Evolutionary conservation across 2,329 filamentous ascomycete species (phyloP).

Genomic region (Calonectria hawksworthii): DNA sequence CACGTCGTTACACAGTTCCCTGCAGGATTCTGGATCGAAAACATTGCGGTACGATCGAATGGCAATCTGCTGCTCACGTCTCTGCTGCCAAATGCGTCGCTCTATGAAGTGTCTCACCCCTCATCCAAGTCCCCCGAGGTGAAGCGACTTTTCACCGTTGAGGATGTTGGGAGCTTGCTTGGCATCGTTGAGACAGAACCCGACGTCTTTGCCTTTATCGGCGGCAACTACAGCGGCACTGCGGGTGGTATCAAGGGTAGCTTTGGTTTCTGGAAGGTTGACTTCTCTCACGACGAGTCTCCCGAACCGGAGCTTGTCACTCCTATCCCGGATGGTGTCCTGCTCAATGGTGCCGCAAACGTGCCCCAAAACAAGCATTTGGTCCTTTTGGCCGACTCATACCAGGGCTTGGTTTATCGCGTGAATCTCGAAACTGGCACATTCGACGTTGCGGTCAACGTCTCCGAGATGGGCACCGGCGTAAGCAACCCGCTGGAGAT

Average conservation of each 20-base stretch:
- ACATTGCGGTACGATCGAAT: conserved; percentile 2
- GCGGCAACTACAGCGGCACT: not conserved
- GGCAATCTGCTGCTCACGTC: conserved; percentile 5
- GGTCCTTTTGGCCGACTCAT: not conserved
- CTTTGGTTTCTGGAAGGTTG: conserved; percentile 1
- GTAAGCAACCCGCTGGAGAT: not conserved
- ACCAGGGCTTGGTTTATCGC: not conserved
- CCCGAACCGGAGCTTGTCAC: not conserved
- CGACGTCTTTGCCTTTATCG: not conserved
- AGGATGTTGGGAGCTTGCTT: not conserved
- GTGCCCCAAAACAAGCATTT: not conserved
- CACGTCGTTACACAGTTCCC: not conserved
- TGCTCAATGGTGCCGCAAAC: conserved; percentile 1
- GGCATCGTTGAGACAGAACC: not conserved
- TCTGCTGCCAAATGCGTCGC: not conserved
- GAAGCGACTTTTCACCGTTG: not conserved
- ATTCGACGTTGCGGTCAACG: not conserved
- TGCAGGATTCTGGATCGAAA: not conserved
- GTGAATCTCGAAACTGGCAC: not conserved
- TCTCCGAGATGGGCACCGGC: not conserved
- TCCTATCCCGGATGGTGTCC: not conserved
- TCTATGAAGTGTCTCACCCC: conserved; percentile 1
- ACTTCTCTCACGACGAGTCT: not conserved
- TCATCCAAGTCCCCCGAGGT: not conserved
- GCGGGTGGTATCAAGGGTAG: conserved; percentile 1